These are phyloP conservation scores for Syzygium aqueum DNA, from an alignment of 345 rosid genomes.

Conservation along the genomic window DNA sequence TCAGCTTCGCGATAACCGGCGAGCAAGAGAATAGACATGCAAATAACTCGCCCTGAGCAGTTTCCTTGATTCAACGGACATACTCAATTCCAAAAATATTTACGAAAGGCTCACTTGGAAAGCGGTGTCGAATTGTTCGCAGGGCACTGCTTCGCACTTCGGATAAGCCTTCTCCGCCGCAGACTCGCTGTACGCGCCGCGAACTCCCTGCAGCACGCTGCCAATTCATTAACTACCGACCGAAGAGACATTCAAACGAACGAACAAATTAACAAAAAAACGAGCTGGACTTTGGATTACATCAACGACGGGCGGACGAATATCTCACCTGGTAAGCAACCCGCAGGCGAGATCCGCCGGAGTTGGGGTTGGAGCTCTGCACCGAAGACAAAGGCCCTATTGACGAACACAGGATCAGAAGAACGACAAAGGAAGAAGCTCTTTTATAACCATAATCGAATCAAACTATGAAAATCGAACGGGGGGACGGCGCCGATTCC, in stretches of 20 bases:
- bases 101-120: constrained; percentile 49
- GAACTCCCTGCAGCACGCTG: constrained; percentile 47
- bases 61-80: background rate
- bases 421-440: background rate
- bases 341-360: constrained; percentile 69
- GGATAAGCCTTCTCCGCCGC: constrained; percentile 97
- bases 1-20: background rate
- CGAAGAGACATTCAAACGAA: background rate
- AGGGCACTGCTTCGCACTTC: constrained; percentile 91
- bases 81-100: background rate
- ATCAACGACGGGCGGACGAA: background rate
- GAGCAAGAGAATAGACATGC: background rate
- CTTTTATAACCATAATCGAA: background rate
- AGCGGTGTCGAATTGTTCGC: constrained; percentile 92
- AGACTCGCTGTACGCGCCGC: constrained; percentile 91
- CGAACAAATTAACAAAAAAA: background rate
- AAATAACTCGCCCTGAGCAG: background rate
- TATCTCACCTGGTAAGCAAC: constrained; percentile 88
- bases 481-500: background rate
- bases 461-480: background rate
- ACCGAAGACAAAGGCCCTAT: constrained; percentile 78
- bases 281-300: background rate
- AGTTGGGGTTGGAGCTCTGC: constrained; percentile 27
- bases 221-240: background rate
- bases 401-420: background rate